Base-by-base conservation (phyloP, 208 protist genomes). In the Leishmania tarentolae region DNA sequence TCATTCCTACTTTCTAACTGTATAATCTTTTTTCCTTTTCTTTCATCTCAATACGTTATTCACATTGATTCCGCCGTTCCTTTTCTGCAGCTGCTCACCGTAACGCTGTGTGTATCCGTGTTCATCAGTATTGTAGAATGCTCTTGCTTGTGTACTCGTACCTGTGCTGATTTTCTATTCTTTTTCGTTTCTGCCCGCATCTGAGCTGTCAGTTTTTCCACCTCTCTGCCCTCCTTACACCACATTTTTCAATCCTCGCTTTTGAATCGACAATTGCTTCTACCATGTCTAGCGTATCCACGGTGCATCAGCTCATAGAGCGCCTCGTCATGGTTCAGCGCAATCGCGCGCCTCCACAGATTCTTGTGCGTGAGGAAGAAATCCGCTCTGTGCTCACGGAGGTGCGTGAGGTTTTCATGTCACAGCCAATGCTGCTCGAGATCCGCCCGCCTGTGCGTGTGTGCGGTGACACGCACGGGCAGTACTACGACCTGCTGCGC, bases 401-500 rank as follows among this genome's bases (percentile, higher is more conserved):
- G 40, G 90, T 94, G 13, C 91, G 94, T 42, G 93, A 97, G 83
- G 90, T 98, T 17, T 97, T 98, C 77, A 96, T 97, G 90, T 88
- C 89, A 35, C 96, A 98, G 87, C 94, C 94, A 37, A 94, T 94
- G 86, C 90, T 98, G 15, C 75, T 98, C 80, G 94, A 98, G 79
- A 94, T 98, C 46, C 90, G 87, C 46, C 89, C 94, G 17, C 95
- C 95, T 0, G 95, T 98, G 52, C 91, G 93, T 46, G 91, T 98
- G 53, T 96, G 92, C 81, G 96, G 99, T 31, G 99, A 99, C 90
- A 99, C 99, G 15, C 99, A 99, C 78, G 99, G 99, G 3, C 99
- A 99, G 90, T 99, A 98, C 84, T 99, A 99, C 83, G 99, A 99
- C 87, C 91, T 99, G 53, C 87, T 99, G 28, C 91, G 99, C 15